Base-by-base conservation (phyloP, 208 protist genomes). In the Leishmania amazonensis region DNA sequence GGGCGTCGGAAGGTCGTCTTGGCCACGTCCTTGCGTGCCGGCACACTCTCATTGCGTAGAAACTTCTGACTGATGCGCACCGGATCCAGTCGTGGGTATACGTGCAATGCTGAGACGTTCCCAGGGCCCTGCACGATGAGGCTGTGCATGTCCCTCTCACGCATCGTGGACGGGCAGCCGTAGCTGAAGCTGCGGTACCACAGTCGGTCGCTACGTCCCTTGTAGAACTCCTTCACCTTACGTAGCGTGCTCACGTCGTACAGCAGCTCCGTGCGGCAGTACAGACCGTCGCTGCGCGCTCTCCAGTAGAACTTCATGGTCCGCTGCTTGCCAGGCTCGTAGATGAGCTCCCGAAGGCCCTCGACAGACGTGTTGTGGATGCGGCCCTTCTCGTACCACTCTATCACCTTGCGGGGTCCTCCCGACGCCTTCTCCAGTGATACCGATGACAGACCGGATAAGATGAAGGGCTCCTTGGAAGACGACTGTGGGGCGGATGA, bases 151-250 rank as follows among this genome's bases (percentile, higher is more conserved):
- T 80, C 85, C 3, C 60, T 81, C 79, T 88, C 89, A 7, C 83
- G 83, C 76, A 85, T 78, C 31, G 57, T 89, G 35, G 85, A 81
- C 0, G 87, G 84, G 17, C 80, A 84, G 47, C 82, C 83, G 89
- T 95, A 96, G 68, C 85, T 93, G 62, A 92, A 91, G 82, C 91
- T 94, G 62, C 95, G 89, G 87, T 97, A 97, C 83, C 81, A 90
- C 75, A 98, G 73, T 45, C 83, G 85, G 77, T 98, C 95, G 21
- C 88, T 78, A 42, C 94, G 92, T 9, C 88, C 89, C 51, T 90
- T 90, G 91, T 97, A 98, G 73, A 91, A 91, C 85, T 98, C 93
- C 83, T 94, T 95, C 40, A 97, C 87, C 87, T 97, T 97, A 51
- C 90, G 88, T 72, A 96, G 54, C 1, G 84, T 84, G 35, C 62